phyloP scores from a whole-genome alignment of 768 basidiomycete genomes.

The Naganishia antarctica region DNA sequence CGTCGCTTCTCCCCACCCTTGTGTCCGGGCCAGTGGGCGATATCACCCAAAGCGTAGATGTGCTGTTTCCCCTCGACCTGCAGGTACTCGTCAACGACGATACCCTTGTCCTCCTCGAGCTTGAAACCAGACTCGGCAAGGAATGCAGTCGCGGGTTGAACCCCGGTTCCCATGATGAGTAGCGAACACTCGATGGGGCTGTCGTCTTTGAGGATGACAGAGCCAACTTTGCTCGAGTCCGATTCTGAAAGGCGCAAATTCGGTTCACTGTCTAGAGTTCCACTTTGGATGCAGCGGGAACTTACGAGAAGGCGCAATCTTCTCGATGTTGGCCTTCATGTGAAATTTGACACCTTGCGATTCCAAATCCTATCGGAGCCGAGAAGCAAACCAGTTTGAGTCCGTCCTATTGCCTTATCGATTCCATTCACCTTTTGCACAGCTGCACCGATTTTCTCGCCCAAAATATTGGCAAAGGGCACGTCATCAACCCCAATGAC shows the following conservation, averaged over 20 bases:
- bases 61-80: constrained; percentile 53
- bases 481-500: constrained; percentile 76
- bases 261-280: not conserved
- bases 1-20: constrained; percentile 61
- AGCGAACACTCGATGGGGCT: constrained; percentile 66
- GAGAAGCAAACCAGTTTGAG: not conserved
- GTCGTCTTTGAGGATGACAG: constrained; percentile 63
- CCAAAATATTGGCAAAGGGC: constrained; percentile 77
- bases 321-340: constrained; percentile 64
- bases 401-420: not conserved
- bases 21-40: constrained; percentile 75
- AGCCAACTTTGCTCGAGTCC: constrained; percentile 58
- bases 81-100: constrained; percentile 71
- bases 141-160: constrained; percentile 73
- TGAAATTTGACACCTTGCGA: constrained; percentile 79
- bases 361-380: constrained; percentile 64
- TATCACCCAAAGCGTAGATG: constrained; percentile 59
- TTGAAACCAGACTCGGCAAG: constrained; percentile 59
- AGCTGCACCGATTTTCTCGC: constrained; percentile 70
- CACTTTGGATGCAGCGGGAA: no score
- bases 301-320: constrained; percentile 59
- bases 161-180: constrained; percentile 81
- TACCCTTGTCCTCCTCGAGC: constrained; percentile 69
- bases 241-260: constrained; percentile 26
- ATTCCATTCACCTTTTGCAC: constrained; percentile 61